Conservation (phyloP, 495 filamentous ascomycete species). For the Pseudevernia furfuracea region DNA sequence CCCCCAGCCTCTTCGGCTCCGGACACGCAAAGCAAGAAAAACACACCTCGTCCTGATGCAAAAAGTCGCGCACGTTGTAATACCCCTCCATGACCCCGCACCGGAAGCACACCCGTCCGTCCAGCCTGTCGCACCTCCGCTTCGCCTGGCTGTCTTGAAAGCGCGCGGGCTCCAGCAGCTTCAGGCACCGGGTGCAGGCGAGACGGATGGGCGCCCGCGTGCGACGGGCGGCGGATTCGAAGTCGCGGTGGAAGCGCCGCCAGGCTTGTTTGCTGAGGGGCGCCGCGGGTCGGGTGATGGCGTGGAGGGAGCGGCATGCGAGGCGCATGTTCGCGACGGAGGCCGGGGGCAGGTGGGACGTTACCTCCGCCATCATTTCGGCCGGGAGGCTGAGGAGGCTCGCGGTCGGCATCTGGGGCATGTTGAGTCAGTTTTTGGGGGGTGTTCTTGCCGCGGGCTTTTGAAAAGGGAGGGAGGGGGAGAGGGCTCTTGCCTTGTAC, state of each 20-base stretch:
- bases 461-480: too few relatives aligned
- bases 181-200: neutral
- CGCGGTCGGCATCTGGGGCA: neutral
- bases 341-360: neutral
- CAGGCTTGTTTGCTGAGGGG: neutral
- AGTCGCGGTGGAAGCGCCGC: neutral
- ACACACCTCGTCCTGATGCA: neutral
- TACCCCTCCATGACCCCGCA: neutral
- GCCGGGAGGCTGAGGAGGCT: neutral
- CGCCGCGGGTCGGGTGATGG: neutral
- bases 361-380: neutral
- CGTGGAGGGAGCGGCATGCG: neutral
- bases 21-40: neutral
- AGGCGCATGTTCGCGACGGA: neutral
- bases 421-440: too few relatives aligned
- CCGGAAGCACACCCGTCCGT: neutral
- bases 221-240: neutral
- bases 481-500: too few relatives aligned
- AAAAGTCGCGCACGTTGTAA: neutral
- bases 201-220: neutral
- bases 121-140: neutral
- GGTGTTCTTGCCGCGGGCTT: too few relatives aligned
- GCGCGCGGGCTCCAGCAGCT: neutral
- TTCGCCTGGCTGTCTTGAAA: slow-evolving; percentile 5
- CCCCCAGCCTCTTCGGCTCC: neutral